These are phyloP conservation scores for Leccinum griseonigrum DNA, from an alignment of 1,284 basidiomycete genomes.

Conservation along the genomic window DNA sequence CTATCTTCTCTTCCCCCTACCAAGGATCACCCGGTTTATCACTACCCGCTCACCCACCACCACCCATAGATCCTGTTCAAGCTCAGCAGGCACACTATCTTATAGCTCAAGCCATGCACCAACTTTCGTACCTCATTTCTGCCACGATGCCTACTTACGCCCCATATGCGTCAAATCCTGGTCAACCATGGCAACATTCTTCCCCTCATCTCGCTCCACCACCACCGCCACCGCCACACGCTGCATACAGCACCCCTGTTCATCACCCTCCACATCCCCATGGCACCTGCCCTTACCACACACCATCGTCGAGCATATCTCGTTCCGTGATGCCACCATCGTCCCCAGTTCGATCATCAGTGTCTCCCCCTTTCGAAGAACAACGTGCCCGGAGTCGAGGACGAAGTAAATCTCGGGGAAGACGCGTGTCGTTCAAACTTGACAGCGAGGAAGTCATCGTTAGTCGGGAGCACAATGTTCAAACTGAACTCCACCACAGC, in stretches of 20 bases:
- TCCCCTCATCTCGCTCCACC: neutral
- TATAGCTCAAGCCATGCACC: slow-evolving; percentile 33
- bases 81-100: slow-evolving; percentile 33
- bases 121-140: slow-evolving; percentile 32
- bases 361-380: slow-evolving; percentile 21
- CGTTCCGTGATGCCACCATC: slow-evolving; percentile 20
- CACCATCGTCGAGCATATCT: slow-evolving; percentile 23
- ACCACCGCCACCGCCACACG: slow-evolving; percentile 1
- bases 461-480: slow-evolving; percentile 7
- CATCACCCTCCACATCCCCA: slow-evolving; percentile 13
- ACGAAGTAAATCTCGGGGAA: slow-evolving; percentile 25
- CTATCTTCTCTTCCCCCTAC: slow-evolving; percentile 15
- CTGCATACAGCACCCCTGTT: slow-evolving; percentile 15
- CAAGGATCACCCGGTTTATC: slow-evolving; percentile 10
- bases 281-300: slow-evolving; percentile 15
- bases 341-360: slow-evolving; percentile 23
- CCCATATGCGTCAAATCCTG: slow-evolving; percentile 15
- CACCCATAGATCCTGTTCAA: slow-evolving; percentile 26
- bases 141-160: slow-evolving; percentile 29
- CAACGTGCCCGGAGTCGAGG: slow-evolving; percentile 14
- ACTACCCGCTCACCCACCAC: slow-evolving; percentile 14
- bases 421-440: slow-evolving; percentile 32
- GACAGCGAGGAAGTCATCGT: slow-evolving; percentile 11
- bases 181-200: slow-evolving; percentile 22
- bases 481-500: slow-evolving; percentile 5